A percentile compares a stretch with the other conserved stretches of the same genome.
phyloP scores from a whole-genome alignment of 352 stramenopile genomes.

The Phytophthora nicotianae region DNA sequence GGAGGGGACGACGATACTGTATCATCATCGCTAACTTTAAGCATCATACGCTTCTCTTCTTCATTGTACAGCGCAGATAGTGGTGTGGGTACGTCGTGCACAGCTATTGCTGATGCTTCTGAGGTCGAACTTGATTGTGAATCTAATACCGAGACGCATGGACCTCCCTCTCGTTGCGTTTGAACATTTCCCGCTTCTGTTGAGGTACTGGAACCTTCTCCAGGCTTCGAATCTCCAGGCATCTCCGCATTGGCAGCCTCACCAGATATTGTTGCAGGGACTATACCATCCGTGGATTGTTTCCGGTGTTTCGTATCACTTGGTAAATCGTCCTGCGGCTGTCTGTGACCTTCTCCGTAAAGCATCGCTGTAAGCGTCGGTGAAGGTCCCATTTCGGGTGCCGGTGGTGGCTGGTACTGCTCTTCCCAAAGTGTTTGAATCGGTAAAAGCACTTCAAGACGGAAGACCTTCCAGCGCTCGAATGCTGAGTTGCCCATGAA shows the following conservation, averaged over 20 bases:
- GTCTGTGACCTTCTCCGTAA: conserved; percentile 17
- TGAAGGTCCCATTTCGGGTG: conserved; percentile 18
- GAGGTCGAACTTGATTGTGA: conserved; percentile 5
- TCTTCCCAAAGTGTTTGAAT: conserved; percentile 77
- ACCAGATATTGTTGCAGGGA: background rate
- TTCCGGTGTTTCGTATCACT: conserved; percentile 24
- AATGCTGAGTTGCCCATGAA: conserved; percentile 48
- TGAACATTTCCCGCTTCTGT: conserved; percentile 4
- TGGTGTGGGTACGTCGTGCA: conserved; percentile 55
- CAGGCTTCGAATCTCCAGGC: background rate
- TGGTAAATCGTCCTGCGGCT: conserved; percentile 12
- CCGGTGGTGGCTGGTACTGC: conserved; percentile 40
- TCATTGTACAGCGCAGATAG: conserved; percentile 76
- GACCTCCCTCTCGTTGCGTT: conserved; percentile 12
- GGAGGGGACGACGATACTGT: conserved; percentile 20
- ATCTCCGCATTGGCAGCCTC: background rate
- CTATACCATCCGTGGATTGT: conserved; percentile 15
- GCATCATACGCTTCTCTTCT: conserved; percentile 72
- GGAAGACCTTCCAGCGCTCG: conserved; percentile 60
- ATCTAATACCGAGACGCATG: conserved; percentile 15
- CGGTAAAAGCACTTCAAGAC: conserved; percentile 47
- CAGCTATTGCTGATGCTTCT: conserved; percentile 11
- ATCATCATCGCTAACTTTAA: conserved; percentile 32
- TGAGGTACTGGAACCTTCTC: background rate
- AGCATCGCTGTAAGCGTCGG: conserved; percentile 23